phyloP scores from a whole-genome alignment of 2,329 filamentous ascomycete species.

The Exutisphaerella laricina region DNA sequence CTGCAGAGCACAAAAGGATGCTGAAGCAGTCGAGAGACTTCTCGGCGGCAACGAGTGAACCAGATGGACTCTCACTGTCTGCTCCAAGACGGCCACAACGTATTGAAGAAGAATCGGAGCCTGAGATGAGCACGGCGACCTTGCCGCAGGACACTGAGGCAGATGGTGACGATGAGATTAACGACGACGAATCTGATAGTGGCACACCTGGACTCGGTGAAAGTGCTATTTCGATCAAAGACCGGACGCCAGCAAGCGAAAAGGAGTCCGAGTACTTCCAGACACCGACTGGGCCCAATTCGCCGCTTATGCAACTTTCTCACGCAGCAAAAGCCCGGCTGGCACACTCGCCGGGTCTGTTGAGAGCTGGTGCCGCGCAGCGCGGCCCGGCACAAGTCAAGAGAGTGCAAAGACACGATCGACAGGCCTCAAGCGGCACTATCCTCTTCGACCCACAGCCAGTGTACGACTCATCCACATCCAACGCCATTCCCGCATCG shows the following conservation, averaged over 20 bases:
- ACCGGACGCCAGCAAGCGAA: constrained; percentile 21
- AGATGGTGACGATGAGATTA: constrained; percentile 86
- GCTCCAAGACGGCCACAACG: constrained; percentile 37
- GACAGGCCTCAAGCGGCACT: constrained; percentile 74
- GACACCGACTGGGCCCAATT: constrained; percentile 33
- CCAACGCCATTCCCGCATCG: constrained; percentile 27
- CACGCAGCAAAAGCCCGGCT: constrained; percentile 23
- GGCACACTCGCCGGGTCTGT: constrained; percentile 23
- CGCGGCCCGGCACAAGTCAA: constrained; percentile 24
- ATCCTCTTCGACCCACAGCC: constrained; percentile 71
- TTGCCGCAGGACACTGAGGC: constrained; percentile 64
- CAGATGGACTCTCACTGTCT: constrained; percentile 38
- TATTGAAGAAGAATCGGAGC: constrained; percentile 41
- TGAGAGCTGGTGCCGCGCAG: constrained; percentile 29
- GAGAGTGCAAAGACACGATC: constrained; percentile 49
- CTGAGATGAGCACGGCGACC: constrained; percentile 37
- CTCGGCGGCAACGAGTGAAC: constrained; percentile 52
- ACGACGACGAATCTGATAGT: constrained; percentile 59
- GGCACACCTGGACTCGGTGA: constrained; percentile 32
- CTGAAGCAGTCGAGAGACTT: constrained; percentile 39
- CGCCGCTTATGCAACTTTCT: constrained; percentile 24
- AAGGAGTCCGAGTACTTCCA: constrained; percentile 41
- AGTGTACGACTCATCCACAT: constrained; percentile 31
- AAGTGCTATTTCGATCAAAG: constrained; percentile 31
- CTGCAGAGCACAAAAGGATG: constrained; percentile 30